Percentiles rank a stretch among this genome's conserved stretches.
Evolutionary conservation across 768 basidiomycete species (phyloP).

Genomic region (Leccinum fibrillosum): DNA sequence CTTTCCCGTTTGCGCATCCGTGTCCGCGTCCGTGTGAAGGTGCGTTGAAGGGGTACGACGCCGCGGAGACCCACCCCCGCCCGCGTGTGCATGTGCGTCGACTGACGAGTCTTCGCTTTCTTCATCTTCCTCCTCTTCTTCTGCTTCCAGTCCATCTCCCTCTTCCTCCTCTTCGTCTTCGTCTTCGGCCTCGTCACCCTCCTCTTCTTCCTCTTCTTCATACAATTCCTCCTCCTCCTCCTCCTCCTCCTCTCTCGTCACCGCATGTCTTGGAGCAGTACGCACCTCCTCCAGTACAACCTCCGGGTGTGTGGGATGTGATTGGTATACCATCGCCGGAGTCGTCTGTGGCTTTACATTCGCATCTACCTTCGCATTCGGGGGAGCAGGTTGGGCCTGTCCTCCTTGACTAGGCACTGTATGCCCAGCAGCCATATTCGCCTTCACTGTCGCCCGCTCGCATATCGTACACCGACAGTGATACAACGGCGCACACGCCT

Average conservation of each 20-base stretch:
- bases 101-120: constrained; percentile 24
- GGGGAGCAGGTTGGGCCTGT: constrained; percentile 10
- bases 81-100: constrained; percentile 1
- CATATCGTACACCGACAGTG: constrained; percentile 74
- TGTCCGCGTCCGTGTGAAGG: neutral
- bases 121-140: constrained; percentile 33
- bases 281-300: constrained; percentile 28
- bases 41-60: neutral
- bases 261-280: constrained; percentile 13
- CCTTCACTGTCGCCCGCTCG: constrained; percentile 57
- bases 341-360: constrained; percentile 6
- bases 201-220: constrained; percentile 23
- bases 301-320: constrained; percentile 13
- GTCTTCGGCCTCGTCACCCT: constrained; percentile 26
- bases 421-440: constrained; percentile 43
- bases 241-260: constrained; percentile 28
- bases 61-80: constrained; percentile 1
- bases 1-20: constrained; percentile 2
- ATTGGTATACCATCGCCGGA: neutral
- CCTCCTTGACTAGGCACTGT: constrained; percentile 29
- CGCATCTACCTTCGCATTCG: neutral
- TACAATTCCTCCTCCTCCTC: constrained; percentile 20
- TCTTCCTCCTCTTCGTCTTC: constrained; percentile 6
- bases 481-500: constrained; percentile 68
- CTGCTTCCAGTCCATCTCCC: constrained; percentile 25